Base-by-base conservation (phyloP, 2,329 filamentous ascomycete genomes). In the Xylariaceae sp. region DNA sequence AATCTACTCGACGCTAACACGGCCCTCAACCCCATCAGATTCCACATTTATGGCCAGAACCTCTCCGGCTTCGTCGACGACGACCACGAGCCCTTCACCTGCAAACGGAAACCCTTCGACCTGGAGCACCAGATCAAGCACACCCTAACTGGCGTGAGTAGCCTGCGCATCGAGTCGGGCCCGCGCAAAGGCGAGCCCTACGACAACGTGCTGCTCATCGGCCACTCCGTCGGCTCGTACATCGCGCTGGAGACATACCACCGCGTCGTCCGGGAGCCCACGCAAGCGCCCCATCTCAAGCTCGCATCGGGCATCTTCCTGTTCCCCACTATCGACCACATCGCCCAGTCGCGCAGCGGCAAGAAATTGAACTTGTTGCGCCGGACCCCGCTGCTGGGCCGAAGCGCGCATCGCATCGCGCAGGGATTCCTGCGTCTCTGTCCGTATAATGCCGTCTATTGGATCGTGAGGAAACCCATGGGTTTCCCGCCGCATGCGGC, bases 211-310 rank as follows among this genome's bases (percentile, higher is more conserved):
- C 78, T 90, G 6, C 74, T 92, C 13, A 81, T 88, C 53, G 89
- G 88, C 3, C 89, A 92, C 72, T 90, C 88, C 0, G 86, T 92
- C 1, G 89, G 89, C 23, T 77, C 84, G 8, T 92, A 89, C 70
- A 87, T 92, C 17, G 76, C 82, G 2, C 82, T 91, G 63, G 88
- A 92, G 70, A 74, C 89, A 35, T 81, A 89, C 52, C 77, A 85
- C 62, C 77, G 83, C 8, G 80, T 85, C 62, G 74, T 78, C 42
- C 75, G 75, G 44, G 65, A 74, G 45, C 68, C 71, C 0, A 61
- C 64, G 10, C 58, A 68, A 10, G 71, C 71, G 1, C 73, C 74
- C n/a, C 68, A 73, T 51, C 69, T 80, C n/a, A 71, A 69, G 9
- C 73, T 85, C 18, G 71, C 70, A 42, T 75, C 79, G 34, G 88